These are phyloP conservation scores for Globisporangium recalcitrans DNA, from an alignment of 352 stramenopile genomes.

Conservation along the genomic window DNA sequence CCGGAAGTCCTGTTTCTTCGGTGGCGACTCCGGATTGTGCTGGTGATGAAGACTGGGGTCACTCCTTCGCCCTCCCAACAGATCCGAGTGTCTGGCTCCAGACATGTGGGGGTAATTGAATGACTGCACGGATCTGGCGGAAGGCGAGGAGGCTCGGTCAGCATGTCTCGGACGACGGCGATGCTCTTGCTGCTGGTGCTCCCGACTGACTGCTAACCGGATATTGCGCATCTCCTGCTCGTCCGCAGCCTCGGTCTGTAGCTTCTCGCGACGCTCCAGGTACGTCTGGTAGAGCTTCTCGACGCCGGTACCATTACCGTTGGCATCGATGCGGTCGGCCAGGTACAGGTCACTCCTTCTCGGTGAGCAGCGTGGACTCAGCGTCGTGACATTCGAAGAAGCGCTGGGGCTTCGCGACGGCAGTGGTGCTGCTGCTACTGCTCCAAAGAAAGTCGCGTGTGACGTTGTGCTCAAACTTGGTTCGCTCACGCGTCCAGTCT, in stretches of 20 bases:
- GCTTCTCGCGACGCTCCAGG: slow-evolving; percentile 1
- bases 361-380: neutral
- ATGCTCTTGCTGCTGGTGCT: slow-evolving; percentile 8
- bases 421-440: neutral
- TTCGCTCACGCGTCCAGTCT: slow-evolving; percentile 6
- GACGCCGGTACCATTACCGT: neutral
- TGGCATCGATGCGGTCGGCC: neutral
- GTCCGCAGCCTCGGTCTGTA: neutral
- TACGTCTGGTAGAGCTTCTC: slow-evolving; percentile 12
- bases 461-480: slow-evolving; percentile 3
- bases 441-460: slow-evolving; percentile 5
- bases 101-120: neutral
- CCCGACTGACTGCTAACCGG: neutral
- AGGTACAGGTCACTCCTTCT: slow-evolving; percentile 10
- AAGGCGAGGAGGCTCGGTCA: neutral
- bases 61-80: neutral
- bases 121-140: neutral
- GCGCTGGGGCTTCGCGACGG: neutral
- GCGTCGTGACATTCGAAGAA: neutral
- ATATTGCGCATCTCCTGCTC: neutral
- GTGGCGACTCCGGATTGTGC: neutral
- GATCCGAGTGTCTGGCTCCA: neutral
- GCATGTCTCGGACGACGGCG: neutral
- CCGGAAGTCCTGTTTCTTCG: slow-evolving; percentile 10
- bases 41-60: neutral